phyloP scores from a whole-genome alignment of 257 asterid genomes.

The Solanum corneliomulleri region DNA sequence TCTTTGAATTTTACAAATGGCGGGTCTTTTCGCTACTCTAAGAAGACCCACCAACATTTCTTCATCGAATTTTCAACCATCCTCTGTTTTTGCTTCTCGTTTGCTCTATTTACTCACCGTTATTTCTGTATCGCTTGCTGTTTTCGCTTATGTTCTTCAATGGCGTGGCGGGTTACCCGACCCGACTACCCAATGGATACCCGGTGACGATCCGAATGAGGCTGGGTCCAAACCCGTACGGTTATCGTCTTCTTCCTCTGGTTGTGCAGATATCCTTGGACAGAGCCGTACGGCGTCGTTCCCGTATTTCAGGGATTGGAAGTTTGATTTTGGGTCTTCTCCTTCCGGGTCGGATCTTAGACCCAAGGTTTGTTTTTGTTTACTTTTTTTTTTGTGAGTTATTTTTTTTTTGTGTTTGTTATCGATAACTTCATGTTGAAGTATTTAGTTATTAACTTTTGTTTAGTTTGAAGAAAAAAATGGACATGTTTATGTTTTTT shows the following conservation, averaged over 20 bases:
- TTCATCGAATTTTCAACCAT: neutral
- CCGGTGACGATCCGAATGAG: conserved; percentile 25
- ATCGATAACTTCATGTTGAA: neutral
- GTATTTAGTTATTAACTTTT: neutral
- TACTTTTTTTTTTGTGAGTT: neutral
- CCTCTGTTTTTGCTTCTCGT: conserved; percentile 1
- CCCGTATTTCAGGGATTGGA: conserved; percentile 28
- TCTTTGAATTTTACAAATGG: conserved; percentile 32
- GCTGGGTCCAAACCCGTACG: neutral
- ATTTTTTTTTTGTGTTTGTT: neutral
- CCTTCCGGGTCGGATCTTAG: neutral
- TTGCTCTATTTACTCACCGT: conserved; percentile 48
- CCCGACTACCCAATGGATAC: conserved; percentile 39
- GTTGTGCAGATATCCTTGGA: conserved; percentile 38
- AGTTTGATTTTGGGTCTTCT: neutral
- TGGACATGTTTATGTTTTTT: neutral
- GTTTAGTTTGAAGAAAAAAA: neutral
- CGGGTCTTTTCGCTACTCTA: conserved; percentile 53
- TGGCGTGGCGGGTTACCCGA: conserved; percentile 81
- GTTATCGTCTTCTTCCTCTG: conserved; percentile 23
- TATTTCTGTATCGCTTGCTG: conserved; percentile 56
- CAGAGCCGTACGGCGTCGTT: conserved; percentile 33
- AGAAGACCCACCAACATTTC: conserved; percentile 42
- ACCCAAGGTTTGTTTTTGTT: conserved; percentile 1
- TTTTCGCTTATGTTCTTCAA: conserved; percentile 67